Evolutionary conservation across 2,329 filamentous ascomycete species (phyloP), one percentile per base, ranked within the genome.

Genomic region (Epichloe aotearoae): DNA sequence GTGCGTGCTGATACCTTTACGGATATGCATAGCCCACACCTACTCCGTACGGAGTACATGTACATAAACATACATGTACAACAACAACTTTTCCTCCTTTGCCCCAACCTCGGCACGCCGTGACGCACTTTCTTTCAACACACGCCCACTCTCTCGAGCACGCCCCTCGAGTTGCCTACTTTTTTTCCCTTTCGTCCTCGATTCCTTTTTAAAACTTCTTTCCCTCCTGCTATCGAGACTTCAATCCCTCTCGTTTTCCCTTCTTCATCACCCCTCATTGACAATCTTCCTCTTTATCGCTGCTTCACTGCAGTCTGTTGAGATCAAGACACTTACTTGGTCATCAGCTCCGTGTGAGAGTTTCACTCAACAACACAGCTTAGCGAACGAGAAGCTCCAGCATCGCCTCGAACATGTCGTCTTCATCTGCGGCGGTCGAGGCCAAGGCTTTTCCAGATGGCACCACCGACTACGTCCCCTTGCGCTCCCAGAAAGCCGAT

Each of bases 401-500:
- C 23, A 12, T 19, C 33, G 4, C 11, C 23, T 14, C n/a, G 40
- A 47, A 20, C 26, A 54, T 54, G 52, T 49, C 52, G 42, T 23
- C 43, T 26, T 49, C 52, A 46, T 26, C 49, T 23, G 40, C 50
- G 47, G 33, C 46, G 26, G 62, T 61, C 52, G 53, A 69, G 64
- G 68, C 69, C 54, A 64, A 68, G 54, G 64, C 68, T 61, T 69
- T 73, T 55, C 65, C 69, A 30, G 76, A 79, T 60, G 76, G 75
- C 65, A 79, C 75, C 47, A 73, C 69, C 54, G 76, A 79, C 58
- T 76, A 77, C 64, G 69, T 74, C 59, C 75, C 75, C 53, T 66
- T 73, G 45, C 73, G 74, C 46, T 61, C 59, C 50, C 54, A 54
- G 33, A 73, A 70, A 63, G 68, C 70, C 57, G 77, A 82, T 53